A percentile compares a stretch with the other conserved stretches of the same genome.
Conservation (phyloP, 306 rosid species). For the Dicorynia guianensis region DNA sequence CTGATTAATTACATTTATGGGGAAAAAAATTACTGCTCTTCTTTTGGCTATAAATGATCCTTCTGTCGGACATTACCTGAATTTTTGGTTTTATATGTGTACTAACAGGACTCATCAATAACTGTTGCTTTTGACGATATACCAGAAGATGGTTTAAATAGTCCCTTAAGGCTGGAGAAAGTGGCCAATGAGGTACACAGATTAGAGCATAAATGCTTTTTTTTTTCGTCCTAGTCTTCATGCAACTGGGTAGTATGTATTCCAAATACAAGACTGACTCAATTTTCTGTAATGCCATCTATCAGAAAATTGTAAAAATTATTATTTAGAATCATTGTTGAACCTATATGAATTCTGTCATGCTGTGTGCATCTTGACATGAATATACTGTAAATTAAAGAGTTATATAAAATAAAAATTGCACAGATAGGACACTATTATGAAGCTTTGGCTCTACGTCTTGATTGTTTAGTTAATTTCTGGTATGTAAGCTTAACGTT, state of each 20-base stretch:
- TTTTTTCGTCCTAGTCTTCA: background rate
- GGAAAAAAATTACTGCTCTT: conserved; percentile 15
- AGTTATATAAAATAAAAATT: conserved; percentile 33
- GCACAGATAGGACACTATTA: conserved; percentile 24
- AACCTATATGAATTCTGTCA: background rate
- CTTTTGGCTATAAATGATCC: conserved; percentile 28
- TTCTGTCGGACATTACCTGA: conserved; percentile 35
- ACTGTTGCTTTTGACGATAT: conserved; percentile 95
- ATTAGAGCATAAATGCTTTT: conserved; percentile 11
- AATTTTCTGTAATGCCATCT: background rate
- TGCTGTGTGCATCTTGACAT: conserved; percentile 17
- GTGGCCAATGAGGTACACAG: conserved; percentile 88
- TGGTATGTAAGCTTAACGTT: conserved; percentile 1
- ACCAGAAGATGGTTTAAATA: conserved; percentile 94
- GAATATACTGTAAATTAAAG: conserved; percentile 16
- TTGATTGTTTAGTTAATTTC: conserved; percentile 27
- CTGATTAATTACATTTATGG: conserved; percentile 25
- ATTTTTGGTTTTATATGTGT: conserved; percentile 46
- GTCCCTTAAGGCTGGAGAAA: conserved; percentile 87
- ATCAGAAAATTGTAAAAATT: background rate
- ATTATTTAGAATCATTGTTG: background rate
- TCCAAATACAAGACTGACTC: conserved; percentile 16
- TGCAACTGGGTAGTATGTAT: conserved; percentile 21
- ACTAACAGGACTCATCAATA: conserved; percentile 85
- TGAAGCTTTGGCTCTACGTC: conserved; percentile 23